Evolutionary conservation across 257 asterid genomes (phyloP), one percentile per base, ranked within the genome.

Genomic region (Nemophila menziesii): DNA sequence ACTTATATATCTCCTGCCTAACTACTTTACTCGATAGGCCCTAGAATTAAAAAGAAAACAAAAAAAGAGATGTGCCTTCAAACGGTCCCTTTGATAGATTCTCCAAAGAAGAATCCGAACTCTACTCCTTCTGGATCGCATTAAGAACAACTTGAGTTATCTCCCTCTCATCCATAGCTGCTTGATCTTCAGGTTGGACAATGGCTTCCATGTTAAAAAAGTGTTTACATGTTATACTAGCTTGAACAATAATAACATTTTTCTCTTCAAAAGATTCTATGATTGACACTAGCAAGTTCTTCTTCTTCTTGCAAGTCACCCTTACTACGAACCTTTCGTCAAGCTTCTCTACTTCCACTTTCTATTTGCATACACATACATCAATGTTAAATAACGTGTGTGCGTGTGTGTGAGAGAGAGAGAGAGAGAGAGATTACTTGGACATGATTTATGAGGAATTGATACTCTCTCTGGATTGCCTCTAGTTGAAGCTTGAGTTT

Each of bases 301-400:
- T 68, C 0, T 63, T 52, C 51, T 71, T 73, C 78, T 73, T 85
- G 80, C 96, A 75, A 15, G 63, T 66, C 42, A 81, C 67, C 58
- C 43, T 75, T 22, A 81, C 78, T 22, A 37, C 0, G 43, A 51
- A 66, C 40, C 56, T 71, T 20, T 41, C 29, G 53, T 68, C 89
- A n/a, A 71, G 2, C 55, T 75, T 78, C 70, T 81, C 96, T 33
- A 85, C 89, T 51, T 67, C 71, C 79, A 85, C 92, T 39, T 78
- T 86, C 92, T 85, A 10, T 10, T 61, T 49, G 12, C 12, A 9
- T 4, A 2, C 1, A 22, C 5, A 5, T 21, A 4, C 36, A 29
- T 29, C 12, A 2, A 7, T 13, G 12, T 29, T 10, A 29, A 2
- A 29, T 29, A 23, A 43, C 0, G 34, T 23, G n/a, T 24, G 33